Evolutionary conservation across 1,284 basidiomycete genomes (phyloP), one percentile per base, ranked within the genome.

Genomic region (Omphalotus olearius): DNA sequence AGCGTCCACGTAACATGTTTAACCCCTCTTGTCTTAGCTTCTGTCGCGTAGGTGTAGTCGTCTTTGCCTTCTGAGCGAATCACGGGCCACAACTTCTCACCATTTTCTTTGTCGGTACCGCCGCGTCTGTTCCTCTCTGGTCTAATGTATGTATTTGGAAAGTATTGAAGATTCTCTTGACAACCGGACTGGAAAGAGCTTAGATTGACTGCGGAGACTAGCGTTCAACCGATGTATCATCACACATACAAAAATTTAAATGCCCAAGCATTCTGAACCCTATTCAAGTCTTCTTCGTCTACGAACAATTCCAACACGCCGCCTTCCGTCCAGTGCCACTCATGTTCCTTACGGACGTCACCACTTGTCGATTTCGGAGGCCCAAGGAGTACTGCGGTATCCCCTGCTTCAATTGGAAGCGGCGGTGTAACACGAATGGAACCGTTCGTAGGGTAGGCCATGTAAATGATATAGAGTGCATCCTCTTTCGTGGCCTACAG

Each of bases 391-490:
- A 51, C 52, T 10, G 69, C 60, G 4, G 40, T 54, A 54, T 73
- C 71, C 10, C 63, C 60, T 6, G 51, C 25, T 7, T 65, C 57
- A 25, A 72, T 51, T 1, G 69, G 70, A 1, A 71, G 56, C 4
- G 62, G 61, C 6, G 62, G 57, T 2, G 52, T 57, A n/a, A 67
- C 57, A 9, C 45, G 38, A 17, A 69, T 54, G 2, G 49, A 18
- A 16, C 62, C 61, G 16, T 62, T 54, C 4, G 47, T 41, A 1
- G 64, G 65, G 11, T 59, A 58, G 13, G 49, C 38, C 11, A 71
- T 50, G 3, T 69, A 66, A 47, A 66, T 64, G 57, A 72, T 65
- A 59, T 66, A 71, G 56, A 72, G 68, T 20, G 69, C 60, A n/a
- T 51, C 52, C 2, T 57, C 50, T 7, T 63, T 69, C 14, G 67